Evolutionary conservation across 345 rosid species (phyloP).

Genomic region (Rhizophora mangle): DNA sequence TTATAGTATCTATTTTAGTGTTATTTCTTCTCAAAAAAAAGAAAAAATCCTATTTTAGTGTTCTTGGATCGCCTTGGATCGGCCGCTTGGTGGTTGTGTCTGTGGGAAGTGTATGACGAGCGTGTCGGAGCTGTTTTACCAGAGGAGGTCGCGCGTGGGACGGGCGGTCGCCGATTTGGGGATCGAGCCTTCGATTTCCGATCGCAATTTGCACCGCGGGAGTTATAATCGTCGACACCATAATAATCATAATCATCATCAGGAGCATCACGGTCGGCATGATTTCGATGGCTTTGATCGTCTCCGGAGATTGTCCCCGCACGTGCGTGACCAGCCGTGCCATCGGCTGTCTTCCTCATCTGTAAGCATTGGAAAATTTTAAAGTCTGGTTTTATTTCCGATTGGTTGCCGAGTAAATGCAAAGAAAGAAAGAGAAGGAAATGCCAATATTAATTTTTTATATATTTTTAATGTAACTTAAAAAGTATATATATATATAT

Average conservation of each 20-base stretch:
- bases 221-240: conserved; percentile 46
- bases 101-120: conserved; percentile 66
- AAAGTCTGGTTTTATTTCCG: not conserved
- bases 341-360: conserved; percentile 32
- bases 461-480: too few relatives aligned
- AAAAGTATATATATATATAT: too few relatives aligned
- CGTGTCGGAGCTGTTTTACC: conserved; percentile 82
- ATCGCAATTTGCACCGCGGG: conserved; percentile 35
- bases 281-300: conserved; percentile 59
- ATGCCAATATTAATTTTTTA: too few relatives aligned
- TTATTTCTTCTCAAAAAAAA: too few relatives aligned
- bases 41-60: too few relatives aligned
- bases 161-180: conserved; percentile 43
- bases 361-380: conserved; percentile 35
- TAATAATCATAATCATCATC: conserved; percentile 25
- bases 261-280: conserved; percentile 27
- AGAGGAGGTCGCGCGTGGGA: conserved; percentile 67
- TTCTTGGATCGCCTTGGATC: too few relatives aligned
- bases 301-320: conserved; percentile 51
- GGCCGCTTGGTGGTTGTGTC: too few relatives aligned
- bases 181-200: conserved; percentile 33
- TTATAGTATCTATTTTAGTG: too few relatives aligned
- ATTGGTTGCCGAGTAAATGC: too few relatives aligned
- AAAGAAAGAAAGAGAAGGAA: too few relatives aligned
- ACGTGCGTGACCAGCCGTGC: conserved; percentile 35